Evolutionary conservation across 1,139 yeast genomes (phyloP).

Genomic region (Spencermartinsiella ligniputridi): DNA sequence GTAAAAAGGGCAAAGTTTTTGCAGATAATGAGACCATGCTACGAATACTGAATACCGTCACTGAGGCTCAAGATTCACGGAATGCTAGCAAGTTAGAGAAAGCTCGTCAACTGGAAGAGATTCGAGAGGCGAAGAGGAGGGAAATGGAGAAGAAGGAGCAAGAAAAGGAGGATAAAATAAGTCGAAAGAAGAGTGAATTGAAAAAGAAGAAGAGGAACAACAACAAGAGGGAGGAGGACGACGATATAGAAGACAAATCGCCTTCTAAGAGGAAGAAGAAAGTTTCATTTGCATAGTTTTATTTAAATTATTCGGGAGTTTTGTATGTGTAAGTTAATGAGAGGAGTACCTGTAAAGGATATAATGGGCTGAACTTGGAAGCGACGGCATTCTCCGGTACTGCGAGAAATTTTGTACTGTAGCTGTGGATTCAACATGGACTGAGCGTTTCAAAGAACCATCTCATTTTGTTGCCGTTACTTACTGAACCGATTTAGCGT

Average conservation of each 20-base stretch:
- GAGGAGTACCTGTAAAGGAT: too few relatives aligned
- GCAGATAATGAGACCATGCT: constrained; percentile 68
- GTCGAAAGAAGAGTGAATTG: constrained; percentile 72
- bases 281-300: constrained; percentile 26
- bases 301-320: background rate
- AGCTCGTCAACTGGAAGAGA: constrained; percentile 81
- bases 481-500: too few relatives aligned
- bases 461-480: too few relatives aligned
- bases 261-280: constrained; percentile 14
- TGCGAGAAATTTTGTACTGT: too few relatives aligned
- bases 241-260: constrained; percentile 5
- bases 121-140: constrained; percentile 77
- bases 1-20: constrained; percentile 92
- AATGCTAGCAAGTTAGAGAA: constrained; percentile 89
- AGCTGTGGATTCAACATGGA: too few relatives aligned
- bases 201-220: constrained; percentile 44
- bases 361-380: too few relatives aligned
- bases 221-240: constrained; percentile 11
- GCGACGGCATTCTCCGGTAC: too few relatives aligned
- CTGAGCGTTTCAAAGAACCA: too few relatives aligned
- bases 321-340: too few relatives aligned
- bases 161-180: constrained; percentile 62
- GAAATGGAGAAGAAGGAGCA: constrained; percentile 84
- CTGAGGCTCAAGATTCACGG: constrained; percentile 74
- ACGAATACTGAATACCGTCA: constrained; percentile 72